Base-by-base conservation (phyloP, 1,139 yeast genomes). In the Oligophagozyma castellii region DNA sequence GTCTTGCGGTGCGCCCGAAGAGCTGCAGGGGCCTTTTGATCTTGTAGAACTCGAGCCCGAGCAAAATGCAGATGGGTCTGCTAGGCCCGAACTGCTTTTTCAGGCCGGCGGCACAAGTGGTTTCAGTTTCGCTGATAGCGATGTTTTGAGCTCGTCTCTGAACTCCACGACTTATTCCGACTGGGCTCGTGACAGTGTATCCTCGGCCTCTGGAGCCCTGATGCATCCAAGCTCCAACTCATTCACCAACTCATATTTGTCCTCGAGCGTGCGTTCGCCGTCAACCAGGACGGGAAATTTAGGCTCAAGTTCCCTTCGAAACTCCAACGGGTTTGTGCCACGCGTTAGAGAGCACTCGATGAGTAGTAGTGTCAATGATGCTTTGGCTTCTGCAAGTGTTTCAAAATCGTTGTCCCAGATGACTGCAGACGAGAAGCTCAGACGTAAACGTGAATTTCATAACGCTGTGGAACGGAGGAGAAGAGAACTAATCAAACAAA, bases 401-500 rank as follows among this genome's bases (percentile, higher is more conserved):
- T 44, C 48, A 6, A 43, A 41, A 31, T 31, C 35, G 5, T 15
- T 38, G 11, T 28, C 42, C 44, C 60, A 38, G 23, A 43, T 76
- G 31, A 62, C 70, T n/a, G 73, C 73, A 44, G 89, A 77, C 36
- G 81, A 73, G 34, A 77, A 74, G 43, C 48, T 75, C 33, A 67
- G 67, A 39, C 64, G 89, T 43, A 64, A 86, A 42, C 59, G 84
- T 38, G 86, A 77, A 45, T 72, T 77, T 42, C 92, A 78, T 46
- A 78, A 78, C 47, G 89, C 84, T 1, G 92, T 78, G 4, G 92
- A 78, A 50, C 61, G 89, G 46, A 64, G 86, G 48, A 63, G 92
- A 50, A 62, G 92, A 40, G 92, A 78, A 46, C 58, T 78, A 41
- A 78, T 78, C 39, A 78, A 78, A 49, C 79, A 74, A 44, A 68